Conservation (phyloP, 306 rosid genomes). For the Quercus parvula region DNA sequence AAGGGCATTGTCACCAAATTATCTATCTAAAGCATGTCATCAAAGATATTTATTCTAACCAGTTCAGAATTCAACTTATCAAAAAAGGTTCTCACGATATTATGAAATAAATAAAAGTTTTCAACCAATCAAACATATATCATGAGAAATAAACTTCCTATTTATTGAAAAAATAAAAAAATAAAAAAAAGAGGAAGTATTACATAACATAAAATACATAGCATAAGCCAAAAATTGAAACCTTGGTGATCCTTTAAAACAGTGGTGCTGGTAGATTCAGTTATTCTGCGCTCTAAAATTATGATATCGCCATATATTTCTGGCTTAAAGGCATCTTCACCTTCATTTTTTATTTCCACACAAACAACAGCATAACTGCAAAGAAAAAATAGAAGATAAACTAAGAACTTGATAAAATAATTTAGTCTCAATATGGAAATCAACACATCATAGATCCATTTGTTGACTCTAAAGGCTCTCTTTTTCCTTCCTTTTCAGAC, state of each 20-base stretch:
- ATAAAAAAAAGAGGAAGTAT: neutral
- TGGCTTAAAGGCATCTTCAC: constrained; percentile 91
- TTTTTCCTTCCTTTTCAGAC: neutral
- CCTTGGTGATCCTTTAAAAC: constrained; percentile 75
- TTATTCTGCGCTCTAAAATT: constrained; percentile 68
- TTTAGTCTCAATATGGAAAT: neutral
- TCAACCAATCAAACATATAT: neutral
- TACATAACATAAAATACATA: neutral
- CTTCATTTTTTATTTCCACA: constrained; percentile 75
- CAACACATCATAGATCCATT: too few relatives aligned
- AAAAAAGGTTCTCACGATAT: neutral
- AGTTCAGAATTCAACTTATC: neutral
- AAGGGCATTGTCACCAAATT: neutral
- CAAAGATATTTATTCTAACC: neutral
- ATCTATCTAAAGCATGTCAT: neutral
- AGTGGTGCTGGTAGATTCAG: constrained; percentile 52
- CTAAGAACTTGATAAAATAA: constrained; percentile 1
- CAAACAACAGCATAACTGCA: constrained; percentile 69
- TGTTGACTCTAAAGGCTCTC: neutral
- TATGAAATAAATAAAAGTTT: neutral
- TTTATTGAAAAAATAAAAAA: neutral
- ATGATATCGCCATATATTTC: constrained; percentile 63
- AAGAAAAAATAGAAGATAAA: constrained; percentile 21
- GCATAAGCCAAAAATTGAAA: constrained; percentile 3
- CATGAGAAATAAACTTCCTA: neutral